Evolutionary conservation across 306 rosid species (phyloP).

Genomic region (Mucuna pruriens): DNA sequence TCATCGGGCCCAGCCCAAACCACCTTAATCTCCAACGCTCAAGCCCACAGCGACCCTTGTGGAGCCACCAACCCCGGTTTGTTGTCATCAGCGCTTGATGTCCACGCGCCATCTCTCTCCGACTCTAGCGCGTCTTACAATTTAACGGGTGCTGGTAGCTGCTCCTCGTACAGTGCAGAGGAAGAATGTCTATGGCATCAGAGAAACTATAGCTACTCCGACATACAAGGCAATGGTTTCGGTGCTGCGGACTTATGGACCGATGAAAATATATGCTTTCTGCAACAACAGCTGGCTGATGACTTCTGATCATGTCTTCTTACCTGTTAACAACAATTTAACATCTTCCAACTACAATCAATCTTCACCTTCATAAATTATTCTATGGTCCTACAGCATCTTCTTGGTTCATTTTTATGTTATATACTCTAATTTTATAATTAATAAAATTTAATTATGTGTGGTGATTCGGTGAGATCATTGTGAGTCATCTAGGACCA

Average conservation of each 20-base stretch:
- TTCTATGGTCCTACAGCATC: no score
- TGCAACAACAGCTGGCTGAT: slow-evolving; percentile 51
- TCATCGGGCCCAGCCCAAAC: slow-evolving; percentile 1
- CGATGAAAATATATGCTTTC: slow-evolving; percentile 65
- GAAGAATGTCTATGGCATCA: slow-evolving; percentile 4
- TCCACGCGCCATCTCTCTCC: slow-evolving; percentile 40
- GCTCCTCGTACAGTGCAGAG: neutral
- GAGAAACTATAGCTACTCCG: neutral
- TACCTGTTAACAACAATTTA: no score
- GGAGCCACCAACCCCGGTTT: neutral
- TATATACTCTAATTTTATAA: no score
- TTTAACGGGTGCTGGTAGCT: neutral
- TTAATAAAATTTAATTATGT: no score
- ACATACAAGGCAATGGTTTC: slow-evolving; percentile 12
- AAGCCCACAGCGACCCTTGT: neutral
- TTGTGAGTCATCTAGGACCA: no score
- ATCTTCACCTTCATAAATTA: no score
- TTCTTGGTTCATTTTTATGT: no score
- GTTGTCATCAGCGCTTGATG: neutral
- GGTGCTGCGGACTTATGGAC: slow-evolving; percentile 64
- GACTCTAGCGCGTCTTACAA: slow-evolving; percentile 20
- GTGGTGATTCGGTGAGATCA: no score
- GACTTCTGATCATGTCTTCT: neutral
- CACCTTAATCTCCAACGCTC: neutral
- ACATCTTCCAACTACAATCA: no score